phyloP scores from a whole-genome alignment of 805 yeast species.

The Nakazawaea ernobii region DNA sequence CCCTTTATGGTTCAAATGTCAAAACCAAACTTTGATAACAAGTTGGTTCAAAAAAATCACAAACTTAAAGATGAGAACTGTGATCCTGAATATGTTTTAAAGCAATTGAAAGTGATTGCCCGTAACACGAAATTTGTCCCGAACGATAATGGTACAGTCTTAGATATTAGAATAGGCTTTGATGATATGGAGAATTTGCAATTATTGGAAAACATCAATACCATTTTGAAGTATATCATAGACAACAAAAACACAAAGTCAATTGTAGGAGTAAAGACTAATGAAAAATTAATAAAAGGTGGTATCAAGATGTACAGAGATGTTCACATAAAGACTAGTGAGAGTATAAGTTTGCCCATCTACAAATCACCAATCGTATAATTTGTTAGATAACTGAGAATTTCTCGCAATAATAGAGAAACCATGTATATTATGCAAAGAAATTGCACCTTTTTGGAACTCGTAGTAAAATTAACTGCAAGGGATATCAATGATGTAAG shows the following conservation, averaged over 20 bases:
- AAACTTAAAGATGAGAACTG: conserved; percentile 52
- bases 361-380: conserved; percentile 13
- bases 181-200: conserved; percentile 36
- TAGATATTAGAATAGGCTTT: conserved; percentile 57
- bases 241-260: conserved; percentile 9
- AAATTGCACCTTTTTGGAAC: too few species aligned
- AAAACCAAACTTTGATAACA: conserved; percentile 28
- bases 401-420: too few species aligned
- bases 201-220: conserved; percentile 46
- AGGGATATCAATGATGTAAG: too few species aligned
- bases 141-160: conserved; percentile 48
- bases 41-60: conserved; percentile 23
- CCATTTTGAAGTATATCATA: conserved; percentile 43
- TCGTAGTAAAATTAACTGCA: too few species aligned
- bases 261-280: conserved; percentile 19
- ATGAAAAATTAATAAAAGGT: conserved; percentile 34
- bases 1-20: conserved; percentile 69
- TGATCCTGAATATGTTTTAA: conserved; percentile 57
- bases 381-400: too few species aligned
- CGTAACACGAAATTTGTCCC: conserved; percentile 61
- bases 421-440: too few species aligned
- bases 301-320: conserved; percentile 39
- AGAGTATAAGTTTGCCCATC: conserved; percentile 63
- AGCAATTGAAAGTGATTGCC: conserved; percentile 60
- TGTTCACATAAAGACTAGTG: conserved; percentile 58